phyloP scores from a whole-genome alignment of 2,329 filamentous ascomycete genomes.

The Coniochaeta prunicola region DNA sequence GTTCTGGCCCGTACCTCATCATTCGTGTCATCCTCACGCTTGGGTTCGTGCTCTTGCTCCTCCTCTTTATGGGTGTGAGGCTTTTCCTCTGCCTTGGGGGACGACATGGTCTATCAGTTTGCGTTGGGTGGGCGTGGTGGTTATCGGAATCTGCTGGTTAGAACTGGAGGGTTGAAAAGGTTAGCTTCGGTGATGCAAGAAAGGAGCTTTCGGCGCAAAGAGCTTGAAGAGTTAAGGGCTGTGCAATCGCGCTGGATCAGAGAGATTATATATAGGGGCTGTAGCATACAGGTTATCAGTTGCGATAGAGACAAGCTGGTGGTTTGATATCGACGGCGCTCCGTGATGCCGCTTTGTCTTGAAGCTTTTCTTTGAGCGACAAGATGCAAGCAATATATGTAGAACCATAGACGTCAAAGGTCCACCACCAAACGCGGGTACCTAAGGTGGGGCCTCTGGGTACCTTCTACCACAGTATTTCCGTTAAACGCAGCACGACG shows the following conservation, averaged over 20 bases:
- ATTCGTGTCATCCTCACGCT: slow-evolving; percentile 7
- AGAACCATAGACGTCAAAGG: too few relatives aligned
- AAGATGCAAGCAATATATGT: too few relatives aligned
- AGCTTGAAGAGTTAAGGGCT: background rate
- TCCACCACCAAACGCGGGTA: too few relatives aligned
- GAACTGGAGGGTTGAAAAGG: background rate
- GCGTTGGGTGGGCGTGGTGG: background rate
- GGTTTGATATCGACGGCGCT: background rate
- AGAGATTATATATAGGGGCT: too few relatives aligned
- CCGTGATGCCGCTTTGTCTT: background rate
- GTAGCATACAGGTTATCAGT: background rate
- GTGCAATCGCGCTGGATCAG: background rate
- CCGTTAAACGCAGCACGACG: too few relatives aligned
- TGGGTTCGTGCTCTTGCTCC: slow-evolving; percentile 6
- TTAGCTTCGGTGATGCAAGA: background rate
- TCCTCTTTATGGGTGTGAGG: slow-evolving; percentile 8
- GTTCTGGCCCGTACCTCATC: slow-evolving; percentile 4
- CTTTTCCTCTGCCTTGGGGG: slow-evolving; percentile 11
- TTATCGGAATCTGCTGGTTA: background rate
- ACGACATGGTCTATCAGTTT: background rate
- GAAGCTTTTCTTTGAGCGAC: too few relatives aligned
- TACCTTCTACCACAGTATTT: too few relatives aligned
- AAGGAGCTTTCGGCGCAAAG: background rate
- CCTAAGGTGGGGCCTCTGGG: too few relatives aligned
- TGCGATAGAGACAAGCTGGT: background rate